These are phyloP conservation scores for Tephrocybe sp. DNA, from an alignment of 768 basidiomycete genomes.

Conservation along the genomic window DNA sequence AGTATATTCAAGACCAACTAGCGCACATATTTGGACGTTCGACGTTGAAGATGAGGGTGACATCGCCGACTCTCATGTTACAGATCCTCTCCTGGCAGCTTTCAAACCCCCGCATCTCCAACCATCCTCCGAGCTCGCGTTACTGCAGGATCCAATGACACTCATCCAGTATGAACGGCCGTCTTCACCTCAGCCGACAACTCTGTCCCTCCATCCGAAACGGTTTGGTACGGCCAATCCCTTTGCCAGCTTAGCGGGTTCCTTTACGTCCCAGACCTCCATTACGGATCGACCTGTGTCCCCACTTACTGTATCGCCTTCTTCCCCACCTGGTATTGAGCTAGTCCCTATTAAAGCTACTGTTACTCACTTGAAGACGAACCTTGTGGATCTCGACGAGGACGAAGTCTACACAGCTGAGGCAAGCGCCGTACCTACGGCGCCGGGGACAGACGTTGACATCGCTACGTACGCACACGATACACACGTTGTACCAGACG, in stretches of 20 bases:
- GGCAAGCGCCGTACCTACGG: neutral
- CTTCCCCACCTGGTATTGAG: slow-evolving; percentile 8
- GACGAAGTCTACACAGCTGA: neutral
- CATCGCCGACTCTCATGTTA: slow-evolving; percentile 3
- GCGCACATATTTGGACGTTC: slow-evolving; percentile 13
- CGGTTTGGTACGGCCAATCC: slow-evolving; percentile 7
- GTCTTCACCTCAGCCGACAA: slow-evolving; percentile 1
- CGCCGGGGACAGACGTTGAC: neutral
- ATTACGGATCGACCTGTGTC: slow-evolving; percentile 3
- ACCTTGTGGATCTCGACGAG: slow-evolving; percentile 9
- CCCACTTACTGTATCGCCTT: slow-evolving; percentile 8
- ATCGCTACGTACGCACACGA: neutral
- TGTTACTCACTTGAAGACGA: neutral
- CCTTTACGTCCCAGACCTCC: slow-evolving; percentile 6
- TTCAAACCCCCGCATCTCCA: slow-evolving; percentile 13
- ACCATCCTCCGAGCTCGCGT: neutral
- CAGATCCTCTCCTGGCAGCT: slow-evolving; percentile 9
- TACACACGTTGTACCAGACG: neutral
- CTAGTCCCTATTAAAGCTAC: slow-evolving; percentile 5
- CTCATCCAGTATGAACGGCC: slow-evolving; percentile 9
- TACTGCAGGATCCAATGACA: neutral
- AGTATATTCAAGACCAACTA: neutral
- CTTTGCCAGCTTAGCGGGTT: slow-evolving; percentile 9
- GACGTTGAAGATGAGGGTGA: slow-evolving; percentile 17
- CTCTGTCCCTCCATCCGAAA: slow-evolving; percentile 5